Base-by-base conservation (phyloP, 345 rosid genomes). In the Isatis tinctoria region DNA sequence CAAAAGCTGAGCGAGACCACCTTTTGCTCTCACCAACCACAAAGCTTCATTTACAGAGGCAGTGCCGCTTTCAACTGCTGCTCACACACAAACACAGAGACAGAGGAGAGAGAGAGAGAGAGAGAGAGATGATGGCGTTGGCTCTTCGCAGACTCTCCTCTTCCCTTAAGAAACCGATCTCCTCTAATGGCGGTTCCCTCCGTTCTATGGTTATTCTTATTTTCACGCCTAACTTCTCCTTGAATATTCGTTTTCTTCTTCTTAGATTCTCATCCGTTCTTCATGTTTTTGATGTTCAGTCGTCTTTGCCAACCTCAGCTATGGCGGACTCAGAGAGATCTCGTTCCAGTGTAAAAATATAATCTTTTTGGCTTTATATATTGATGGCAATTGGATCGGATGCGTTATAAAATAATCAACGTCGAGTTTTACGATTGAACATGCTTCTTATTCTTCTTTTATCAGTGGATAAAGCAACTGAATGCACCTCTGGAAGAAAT, bases 391-490 rank as follows among this genome's bases (percentile, higher is more conserved):
- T 40, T 75, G 13, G 64, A 68, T 64, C 54, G 18, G 41, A 74
- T 67, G 63, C 41, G 22, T 27, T 30, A 10, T 39, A 11, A 32
- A 20, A 43, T 30, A 4, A 28, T 71, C 36, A 26, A 37, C 59
- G 8, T n/a, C n/a, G 40, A 5, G 60, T 51, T 20, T 48, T 17
- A 65, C 11, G 35, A 47, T 67, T 70, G 48, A 35, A 13, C 35
- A 26, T 1, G 3, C 10, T 4, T 18, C 27, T 12, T 1, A 8
- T 52, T 53, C 2, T 53, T 27, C n/a, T 26, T 32, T 18, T 65
- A 44, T 48, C 84, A 91, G 98, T 94, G 97, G 97, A 79, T 89
- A 59, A 87, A 80, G 73, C 98, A 91, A 76, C 73, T 94, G 80
- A 94, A 91, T 81, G 84, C 90, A 41, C 84, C 93, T 13, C 82